Evolutionary conservation across 2,329 filamentous ascomycete species (phyloP), one percentile per base, ranked within the genome.

Genomic region (Colletotrichum spaethianum): DNA sequence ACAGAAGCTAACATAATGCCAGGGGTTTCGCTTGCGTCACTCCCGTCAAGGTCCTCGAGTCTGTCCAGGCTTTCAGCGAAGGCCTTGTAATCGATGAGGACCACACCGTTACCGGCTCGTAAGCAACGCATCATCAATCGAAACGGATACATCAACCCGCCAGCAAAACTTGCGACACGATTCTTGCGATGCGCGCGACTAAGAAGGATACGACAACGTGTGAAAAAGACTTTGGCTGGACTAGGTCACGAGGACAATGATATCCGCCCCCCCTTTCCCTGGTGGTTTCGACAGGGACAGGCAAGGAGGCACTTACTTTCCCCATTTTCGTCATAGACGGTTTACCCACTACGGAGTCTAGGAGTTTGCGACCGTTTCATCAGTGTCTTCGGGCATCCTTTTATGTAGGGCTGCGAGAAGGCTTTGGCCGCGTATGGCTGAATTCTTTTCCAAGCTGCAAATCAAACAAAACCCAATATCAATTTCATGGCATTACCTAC

Each of bases 21-120:
- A 96, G 93, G 84, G 94, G 92, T 57, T 96, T 97, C 80, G 90
- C 94, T 40, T 93, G 92, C 63, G 90, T 92, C 74, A 92, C 92
- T 42, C 91, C 94, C 1, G 89, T 90, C 70, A 90, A 91, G 76
- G 88, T 91, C 26, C 86, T 97, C 67, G 87, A 94, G 71, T 87
- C 86, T 6, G 88, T 98, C 38, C 88, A 92, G 76, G 84, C 89
- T 1, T 86, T 89, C 71, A 84, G 85, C 66, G 80, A 83, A 40
- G 80, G 87, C 53, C 75, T 80, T 26, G 80, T 84, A 72, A 90
- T 98, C 74, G 95, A 98, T 82, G 91, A 95, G 77, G 94, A 98
- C 78, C 85, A 93, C 78, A 83, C 92, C 33, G 88, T 96, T 61
- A 86, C 89, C 46, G 46, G 67, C 28, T 72, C 56, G 57, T 28